A percentile compares a stretch with the other conserved stretches of the same genome.
phyloP scores from a whole-genome alignment of 352 stramenopile species.

The Phytophthora quininea region DNA sequence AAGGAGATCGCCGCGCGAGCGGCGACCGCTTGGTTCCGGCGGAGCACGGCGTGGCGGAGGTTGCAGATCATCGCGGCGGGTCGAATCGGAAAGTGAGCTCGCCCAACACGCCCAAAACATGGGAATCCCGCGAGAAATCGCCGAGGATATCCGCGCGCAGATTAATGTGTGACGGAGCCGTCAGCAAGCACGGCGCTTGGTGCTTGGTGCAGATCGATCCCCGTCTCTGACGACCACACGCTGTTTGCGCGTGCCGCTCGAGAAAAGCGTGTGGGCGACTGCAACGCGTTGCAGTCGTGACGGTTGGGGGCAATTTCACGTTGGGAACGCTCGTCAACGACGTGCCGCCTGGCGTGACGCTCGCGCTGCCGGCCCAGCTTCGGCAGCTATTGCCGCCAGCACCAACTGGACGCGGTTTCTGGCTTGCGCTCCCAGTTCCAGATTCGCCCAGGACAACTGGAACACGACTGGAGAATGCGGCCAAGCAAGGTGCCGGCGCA shows the following conservation, averaged over 20 bases:
- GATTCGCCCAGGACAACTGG: too few species aligned
- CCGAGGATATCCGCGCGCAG: conserved; percentile 2
- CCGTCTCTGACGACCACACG: conserved; percentile 6
- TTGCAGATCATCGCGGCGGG: conserved; percentile 25
- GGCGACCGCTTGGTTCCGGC: conserved; percentile 8
- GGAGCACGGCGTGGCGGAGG: conserved; percentile 15
- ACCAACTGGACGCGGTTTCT: background rate
- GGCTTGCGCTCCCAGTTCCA: too few species aligned
- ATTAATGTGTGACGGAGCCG: conserved; percentile 27
- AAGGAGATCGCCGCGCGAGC: conserved; percentile 24
- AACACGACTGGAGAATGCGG: too few species aligned
- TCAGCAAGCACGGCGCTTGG: background rate
- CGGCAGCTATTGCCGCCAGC: background rate
- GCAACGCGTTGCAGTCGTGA: conserved; percentile 4
- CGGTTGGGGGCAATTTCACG: conserved; percentile 1
- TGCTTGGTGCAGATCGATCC: conserved; percentile 17
- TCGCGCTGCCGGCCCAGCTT: background rate
- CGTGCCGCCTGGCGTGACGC: background rate
- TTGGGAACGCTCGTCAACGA: conserved; percentile 4
- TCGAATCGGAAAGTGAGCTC: conserved; percentile 27
- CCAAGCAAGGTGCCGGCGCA: too few species aligned
- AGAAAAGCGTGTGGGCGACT: conserved; percentile 23
- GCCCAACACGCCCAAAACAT: background rate
- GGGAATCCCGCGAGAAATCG: conserved; percentile 9
- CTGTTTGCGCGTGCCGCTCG: conserved; percentile 27